A percentile compares a stretch with the other conserved stretches of the same genome.
Conservation (phyloP, 2,329 filamentous ascomycete species). For the Alternaria panax region DNA sequence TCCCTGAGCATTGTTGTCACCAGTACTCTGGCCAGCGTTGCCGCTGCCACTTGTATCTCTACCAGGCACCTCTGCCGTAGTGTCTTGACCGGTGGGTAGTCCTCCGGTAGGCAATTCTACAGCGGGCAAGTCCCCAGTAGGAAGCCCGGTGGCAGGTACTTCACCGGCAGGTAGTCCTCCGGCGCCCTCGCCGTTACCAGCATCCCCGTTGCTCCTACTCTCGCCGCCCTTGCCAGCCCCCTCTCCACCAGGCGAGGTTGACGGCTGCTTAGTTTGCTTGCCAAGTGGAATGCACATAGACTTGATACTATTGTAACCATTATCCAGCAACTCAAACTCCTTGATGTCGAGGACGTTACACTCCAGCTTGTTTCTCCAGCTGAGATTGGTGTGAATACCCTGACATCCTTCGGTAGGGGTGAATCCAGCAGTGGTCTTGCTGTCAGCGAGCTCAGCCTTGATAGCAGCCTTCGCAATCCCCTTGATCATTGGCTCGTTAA, state of each 20-base stretch:
- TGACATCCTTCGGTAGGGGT: slow-evolving; percentile 1
- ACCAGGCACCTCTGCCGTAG: neutral
- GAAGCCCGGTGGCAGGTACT: too few relatives aligned
- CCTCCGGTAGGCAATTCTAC: neutral
- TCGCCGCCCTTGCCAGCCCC: neutral
- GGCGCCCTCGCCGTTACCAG: too few relatives aligned
- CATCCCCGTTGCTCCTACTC: too few relatives aligned
- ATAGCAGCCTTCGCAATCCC: slow-evolving; percentile 3
- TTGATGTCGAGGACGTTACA: slow-evolving; percentile 1
- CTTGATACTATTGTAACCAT: slow-evolving; percentile 2
- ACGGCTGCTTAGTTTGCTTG: neutral
- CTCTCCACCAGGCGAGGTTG: neutral
- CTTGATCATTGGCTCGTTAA: slow-evolving; percentile 7
- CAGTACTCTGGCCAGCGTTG: too few relatives aligned
- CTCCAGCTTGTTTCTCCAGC: neutral
- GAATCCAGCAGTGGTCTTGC: slow-evolving; percentile 1
- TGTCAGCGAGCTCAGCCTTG: neutral
- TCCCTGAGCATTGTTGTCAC: too few relatives aligned
- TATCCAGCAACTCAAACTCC: slow-evolving; percentile 1
- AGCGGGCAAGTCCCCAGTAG: too few relatives aligned
- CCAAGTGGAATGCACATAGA: slow-evolving; percentile 4
- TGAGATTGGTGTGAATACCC: slow-evolving; percentile 4
- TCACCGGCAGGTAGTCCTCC: too few relatives aligned
- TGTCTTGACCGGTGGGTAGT: neutral
- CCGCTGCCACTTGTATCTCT: neutral